Evolutionary conservation across 116 monocot genomes (phyloP).

Genomic region (Dioscorea cayenensis): DNA sequence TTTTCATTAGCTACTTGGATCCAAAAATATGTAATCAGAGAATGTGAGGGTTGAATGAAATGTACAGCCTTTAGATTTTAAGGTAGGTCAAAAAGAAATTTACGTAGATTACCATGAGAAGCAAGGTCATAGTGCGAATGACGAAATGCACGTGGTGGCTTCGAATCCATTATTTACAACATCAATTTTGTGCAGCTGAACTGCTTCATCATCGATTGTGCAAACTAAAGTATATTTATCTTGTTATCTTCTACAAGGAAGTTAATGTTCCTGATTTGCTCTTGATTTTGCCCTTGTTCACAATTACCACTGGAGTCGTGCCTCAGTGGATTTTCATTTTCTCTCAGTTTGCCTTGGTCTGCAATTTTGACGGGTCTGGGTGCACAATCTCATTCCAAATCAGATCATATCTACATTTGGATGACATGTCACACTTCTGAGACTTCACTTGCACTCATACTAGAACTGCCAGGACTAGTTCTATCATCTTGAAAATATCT

Average conservation of each 20-base stretch:
- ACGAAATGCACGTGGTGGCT: conserved; percentile 62
- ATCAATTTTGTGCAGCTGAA: conserved; percentile 44
- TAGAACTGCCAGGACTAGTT: conserved; percentile 2
- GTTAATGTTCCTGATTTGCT: conserved; percentile 23
- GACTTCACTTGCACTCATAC: background rate
- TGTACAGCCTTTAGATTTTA: background rate
- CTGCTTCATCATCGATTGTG: conserved; percentile 67
- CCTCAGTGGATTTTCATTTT: conserved; percentile 10
- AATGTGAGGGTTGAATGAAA: background rate
- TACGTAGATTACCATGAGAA: conserved; percentile 57
- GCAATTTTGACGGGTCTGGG: background rate
- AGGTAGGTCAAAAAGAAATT: background rate
- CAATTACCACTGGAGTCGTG: conserved; percentile 6
- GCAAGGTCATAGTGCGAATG: conserved; percentile 47
- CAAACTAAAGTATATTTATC: conserved; percentile 58
- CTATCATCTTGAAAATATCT: conserved; percentile 3
- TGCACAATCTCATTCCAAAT: background rate
- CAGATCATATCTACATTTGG: background rate
- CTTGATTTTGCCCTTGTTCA: conserved; percentile 1
- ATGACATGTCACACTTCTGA: background rate
- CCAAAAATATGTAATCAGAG: no score
- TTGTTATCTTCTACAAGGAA: conserved; percentile 75
- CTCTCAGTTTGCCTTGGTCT: conserved; percentile 7
- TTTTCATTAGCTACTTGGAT: no score
- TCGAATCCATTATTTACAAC: conserved; percentile 67